Evolutionary conservation across 2,329 filamentous ascomycete species (phyloP).

Genomic region (Penicillium sp.): DNA sequence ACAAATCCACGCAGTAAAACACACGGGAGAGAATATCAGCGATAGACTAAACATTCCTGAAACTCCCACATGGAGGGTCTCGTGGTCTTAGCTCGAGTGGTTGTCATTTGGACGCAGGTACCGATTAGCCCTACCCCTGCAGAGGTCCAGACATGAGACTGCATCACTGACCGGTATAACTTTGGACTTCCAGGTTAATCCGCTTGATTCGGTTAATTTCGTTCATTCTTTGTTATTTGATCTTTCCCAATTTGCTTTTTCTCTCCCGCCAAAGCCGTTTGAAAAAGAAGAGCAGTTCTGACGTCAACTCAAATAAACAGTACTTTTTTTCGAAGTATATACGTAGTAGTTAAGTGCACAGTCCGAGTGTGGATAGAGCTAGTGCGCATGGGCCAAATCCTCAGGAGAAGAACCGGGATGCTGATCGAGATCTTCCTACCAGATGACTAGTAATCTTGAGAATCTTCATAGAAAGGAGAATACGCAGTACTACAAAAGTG

Average conservation of each 20-base stretch:
- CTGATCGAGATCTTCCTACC: constrained; percentile 1
- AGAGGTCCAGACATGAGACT: constrained; percentile 5
- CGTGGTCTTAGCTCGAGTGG: constrained; percentile 16
- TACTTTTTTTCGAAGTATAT: too few relatives aligned
- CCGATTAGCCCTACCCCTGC: constrained; percentile 6
- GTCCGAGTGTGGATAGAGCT: background rate
- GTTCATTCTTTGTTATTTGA: background rate
- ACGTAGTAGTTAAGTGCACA: background rate
- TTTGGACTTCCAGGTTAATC: background rate
- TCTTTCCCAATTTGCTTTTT: background rate
- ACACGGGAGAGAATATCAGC: too few relatives aligned
- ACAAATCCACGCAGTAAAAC: too few relatives aligned
- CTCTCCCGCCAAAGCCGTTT: background rate
- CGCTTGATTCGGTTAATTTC: too few relatives aligned
- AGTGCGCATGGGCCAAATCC: constrained; percentile 1
- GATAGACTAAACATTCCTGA: background rate
- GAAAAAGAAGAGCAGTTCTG: background rate
- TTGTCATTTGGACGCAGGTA: constrained; percentile 23
- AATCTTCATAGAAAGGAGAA: background rate
- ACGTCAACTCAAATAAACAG: constrained; percentile 1
- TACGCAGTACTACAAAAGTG: too few relatives aligned
- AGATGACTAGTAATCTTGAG: background rate
- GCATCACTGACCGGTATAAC: constrained; percentile 6
- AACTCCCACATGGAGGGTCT: constrained; percentile 25
- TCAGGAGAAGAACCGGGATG: background rate